A percentile compares a stretch with the other conserved stretches of the same genome.
phyloP scores from a whole-genome alignment of 2,329 filamentous ascomycete genomes.

The Diaporthe citrichinensis region DNA sequence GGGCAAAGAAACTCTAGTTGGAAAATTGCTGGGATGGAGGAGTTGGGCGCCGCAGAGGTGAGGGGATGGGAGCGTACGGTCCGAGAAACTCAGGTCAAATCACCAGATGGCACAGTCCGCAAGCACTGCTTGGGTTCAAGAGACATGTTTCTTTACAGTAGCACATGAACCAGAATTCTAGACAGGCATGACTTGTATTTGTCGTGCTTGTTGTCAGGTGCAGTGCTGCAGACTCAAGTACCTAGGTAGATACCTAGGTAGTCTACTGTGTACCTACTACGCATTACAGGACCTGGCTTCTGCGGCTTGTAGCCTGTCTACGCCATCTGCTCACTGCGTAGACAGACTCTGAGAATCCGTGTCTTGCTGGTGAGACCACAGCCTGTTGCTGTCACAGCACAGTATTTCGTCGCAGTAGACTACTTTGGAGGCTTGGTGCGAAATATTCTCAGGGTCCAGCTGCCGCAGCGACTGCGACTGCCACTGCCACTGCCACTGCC shows the following conservation, averaged over 20 bases:
- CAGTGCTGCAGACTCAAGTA: neutral
- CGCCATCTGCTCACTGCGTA: neutral
- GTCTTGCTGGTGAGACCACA: neutral
- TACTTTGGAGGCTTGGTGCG: neutral
- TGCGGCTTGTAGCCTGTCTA: neutral
- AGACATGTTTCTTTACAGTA: slow-evolving; percentile 5
- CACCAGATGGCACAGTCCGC: neutral
- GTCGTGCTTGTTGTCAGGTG: neutral
- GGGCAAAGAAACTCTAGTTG: slow-evolving; percentile 34
- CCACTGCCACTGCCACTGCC: neutral
- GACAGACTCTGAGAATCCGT: neutral
- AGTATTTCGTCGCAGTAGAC: neutral
- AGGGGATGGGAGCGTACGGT: slow-evolving; percentile 14
- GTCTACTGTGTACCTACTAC: neutral
- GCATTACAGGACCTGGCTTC: neutral
- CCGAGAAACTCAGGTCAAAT: neutral
- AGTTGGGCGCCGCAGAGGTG: slow-evolving; percentile 1
- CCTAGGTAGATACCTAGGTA: neutral
- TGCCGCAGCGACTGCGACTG: neutral
- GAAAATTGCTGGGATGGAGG: slow-evolving; percentile 31
- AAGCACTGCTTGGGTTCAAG: neutral
- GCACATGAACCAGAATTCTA: neutral
- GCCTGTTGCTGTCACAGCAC: neutral
- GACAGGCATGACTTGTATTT: neutral
- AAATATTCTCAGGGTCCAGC: slow-evolving; percentile 7